Evolutionary conservation across 2,329 filamentous ascomycete genomes (phyloP).

Genomic region (Talaromyces sp.): DNA sequence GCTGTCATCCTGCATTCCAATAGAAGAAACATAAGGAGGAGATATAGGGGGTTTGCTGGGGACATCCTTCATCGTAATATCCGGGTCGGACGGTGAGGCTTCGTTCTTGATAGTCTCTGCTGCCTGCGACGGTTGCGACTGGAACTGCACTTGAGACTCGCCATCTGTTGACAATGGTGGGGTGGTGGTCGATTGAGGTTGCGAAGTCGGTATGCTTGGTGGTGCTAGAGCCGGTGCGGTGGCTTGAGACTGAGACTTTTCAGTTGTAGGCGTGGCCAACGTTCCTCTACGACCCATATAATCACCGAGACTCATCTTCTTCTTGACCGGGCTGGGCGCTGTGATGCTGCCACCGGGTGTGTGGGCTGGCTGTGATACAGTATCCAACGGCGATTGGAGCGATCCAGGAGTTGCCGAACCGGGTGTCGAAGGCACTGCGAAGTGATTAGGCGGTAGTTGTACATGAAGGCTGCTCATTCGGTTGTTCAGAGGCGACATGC

Average conservation of each 20-base stretch:
- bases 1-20: constrained; percentile 17
- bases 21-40: constrained; percentile 24
- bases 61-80: constrained; percentile 34
- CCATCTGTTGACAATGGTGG: constrained; percentile 20
- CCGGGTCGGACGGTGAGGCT: constrained; percentile 22
- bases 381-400: constrained; percentile 30
- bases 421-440: constrained; percentile 27
- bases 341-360: constrained; percentile 30
- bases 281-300: constrained; percentile 45
- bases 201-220: constrained; percentile 25
- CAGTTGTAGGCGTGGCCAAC: constrained; percentile 38
- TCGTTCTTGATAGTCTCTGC: constrained; percentile 23
- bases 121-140: constrained; percentile 4
- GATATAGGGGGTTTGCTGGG: constrained; percentile 26
- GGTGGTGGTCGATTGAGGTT: constrained; percentile 20
- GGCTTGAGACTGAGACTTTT: constrained; percentile 37
- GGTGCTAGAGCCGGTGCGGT: constrained; percentile 24
- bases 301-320: constrained; percentile 50
- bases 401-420: constrained; percentile 28
- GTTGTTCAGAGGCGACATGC: constrained; percentile 20
- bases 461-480: constrained; percentile 26
- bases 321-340: constrained; percentile 48
- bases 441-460: constrained; percentile 27
- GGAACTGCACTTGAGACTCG: constrained; percentile 1
- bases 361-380: constrained; percentile 25